A percentile compares a stretch with the other conserved stretches of the same genome.
Conservation (phyloP, 495 filamentous ascomycete species). For the Hypoxylon lienhwacheense region DNA sequence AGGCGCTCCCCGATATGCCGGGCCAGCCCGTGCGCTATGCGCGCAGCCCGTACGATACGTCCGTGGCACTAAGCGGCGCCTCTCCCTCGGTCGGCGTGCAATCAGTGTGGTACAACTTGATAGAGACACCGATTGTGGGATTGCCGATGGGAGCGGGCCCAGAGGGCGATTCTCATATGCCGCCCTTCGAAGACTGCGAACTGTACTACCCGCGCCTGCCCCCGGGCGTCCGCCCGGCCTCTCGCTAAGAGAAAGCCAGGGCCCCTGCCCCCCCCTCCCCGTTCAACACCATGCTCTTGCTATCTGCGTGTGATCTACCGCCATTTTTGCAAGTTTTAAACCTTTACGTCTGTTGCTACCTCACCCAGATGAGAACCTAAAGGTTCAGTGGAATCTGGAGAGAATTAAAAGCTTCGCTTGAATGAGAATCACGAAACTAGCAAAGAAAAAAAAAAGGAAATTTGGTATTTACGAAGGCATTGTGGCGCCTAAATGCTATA, state of each 20-base stretch:
- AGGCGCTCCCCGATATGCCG: not conserved
- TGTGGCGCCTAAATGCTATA: constrained; percentile 11
- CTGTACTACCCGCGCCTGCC: constrained; percentile 13
- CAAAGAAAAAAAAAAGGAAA: constrained; percentile 1
- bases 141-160: constrained; percentile 49
- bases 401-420: not conserved
- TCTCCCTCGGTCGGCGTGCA: constrained; percentile 25
- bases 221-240: not conserved
- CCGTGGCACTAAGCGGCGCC: not conserved
- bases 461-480: constrained; percentile 31
- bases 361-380: no score
- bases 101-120: constrained; percentile 12
- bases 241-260: not conserved
- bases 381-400: not conserved
- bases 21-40: constrained; percentile 21
- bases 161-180: constrained; percentile 38
- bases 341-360: no score
- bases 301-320: not conserved
- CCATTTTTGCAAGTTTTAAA: no score
- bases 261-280: not conserved
- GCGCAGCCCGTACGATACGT: constrained; percentile 3
- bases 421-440: not conserved
- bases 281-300: not conserved
- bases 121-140: constrained; percentile 26
- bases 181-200: constrained; percentile 30